Base-by-base conservation (phyloP, 1,284 basidiomycete genomes). In the Ganoderma resinaceum region DNA sequence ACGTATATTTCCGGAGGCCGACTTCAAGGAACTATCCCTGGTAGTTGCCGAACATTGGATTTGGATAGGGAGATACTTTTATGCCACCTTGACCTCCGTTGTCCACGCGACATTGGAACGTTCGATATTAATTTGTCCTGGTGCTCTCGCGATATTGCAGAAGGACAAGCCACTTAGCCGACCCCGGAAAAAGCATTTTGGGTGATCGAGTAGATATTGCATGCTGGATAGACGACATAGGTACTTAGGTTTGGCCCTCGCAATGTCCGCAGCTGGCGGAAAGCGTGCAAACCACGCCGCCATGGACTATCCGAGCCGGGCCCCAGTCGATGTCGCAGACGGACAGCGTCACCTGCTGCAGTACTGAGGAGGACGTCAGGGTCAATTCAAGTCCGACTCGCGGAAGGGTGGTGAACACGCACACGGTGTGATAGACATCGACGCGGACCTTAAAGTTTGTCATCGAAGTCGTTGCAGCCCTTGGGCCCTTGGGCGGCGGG, bases 191-290 rank as follows among this genome's bases (percentile, higher is more conserved):
- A 55, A 55, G 52, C 29, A 16, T 55, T 31, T 33, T 5, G 29
- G 18, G 29, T 7, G 52, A 49, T 49, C 46, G 46, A 49, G 18
- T 23, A 20, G 9, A 9, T 16, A 2, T 18, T 8, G 29, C 52
- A 20, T 55, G 52, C 18, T 18, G 52, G 11, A 31, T 26, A 33
- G 7, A 33, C 16, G 29, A 55, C 14, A 4, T 26, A 23, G 46
- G 5, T 12, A 12, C 40, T 18, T 42, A 14, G 20, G 20, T 49
- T 26, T 49, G 46, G 23, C 4, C 46, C 46, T 26, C 12, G 46
- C 11, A 49, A 49, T 49, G 46, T 49, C 46, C 46, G 23, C 46
- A 14, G 57, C n/a, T 58, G 57, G 57, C 57, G 20, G 57, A 23
- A 9, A 42, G 23, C 23, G 6, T 26, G 23, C 58, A 60, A 5